Evolutionary conservation across 371 early-diverging fungal species (phyloP), one percentile per base, ranked within the genome.

Genomic region (Apophysomyces elegans): DNA sequence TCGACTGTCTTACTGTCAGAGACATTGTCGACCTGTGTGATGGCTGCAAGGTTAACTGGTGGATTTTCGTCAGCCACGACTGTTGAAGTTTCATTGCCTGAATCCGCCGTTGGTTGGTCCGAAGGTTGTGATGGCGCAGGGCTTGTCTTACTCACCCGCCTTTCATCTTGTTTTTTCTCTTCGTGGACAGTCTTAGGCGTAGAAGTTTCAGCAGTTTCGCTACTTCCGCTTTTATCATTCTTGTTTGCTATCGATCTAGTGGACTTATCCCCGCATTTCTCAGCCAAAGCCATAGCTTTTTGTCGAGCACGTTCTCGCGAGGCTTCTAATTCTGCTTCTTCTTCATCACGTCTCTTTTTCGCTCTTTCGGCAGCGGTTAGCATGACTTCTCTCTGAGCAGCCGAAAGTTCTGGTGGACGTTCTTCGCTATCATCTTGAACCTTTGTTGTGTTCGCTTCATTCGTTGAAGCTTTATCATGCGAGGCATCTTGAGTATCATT

Each of bases 291-390:
- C 16, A 71, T 57, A 1, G 81, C 81, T 60, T 84, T 84, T 54
- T 80, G 78, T 54, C 74, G 64, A 11, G 84, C 84, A 37, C 84
- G 69, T 58, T 77, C 78, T 41, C 74, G 69, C 7, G 74, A 70
- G n/a, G 84, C 84, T 59, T 76, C 68, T 45, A 56, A 74, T 56
- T 74, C 79, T 1, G 84, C 81, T 43, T 84, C 84, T 37, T 84
- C 78, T 54, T 76, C 81, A 9, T 80, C 84, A 6, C 75, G 50
- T 56, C 84, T 73, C 43, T 76, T 79, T 62, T 79, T 79, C 16
- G 84, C 84, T 16, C 76, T 78, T 67, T 84, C 84, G 21, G 80
- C 81, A 37, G 81, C 81, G 0, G 71, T 77, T 37, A 75, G 56
- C 83, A 83, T 83, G 2, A 74, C 73, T 38, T 76, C 75, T 26